These are phyloP conservation scores for Suillus bovinus DNA, from an alignment of 768 basidiomycete genomes.

Conservation along the genomic window DNA sequence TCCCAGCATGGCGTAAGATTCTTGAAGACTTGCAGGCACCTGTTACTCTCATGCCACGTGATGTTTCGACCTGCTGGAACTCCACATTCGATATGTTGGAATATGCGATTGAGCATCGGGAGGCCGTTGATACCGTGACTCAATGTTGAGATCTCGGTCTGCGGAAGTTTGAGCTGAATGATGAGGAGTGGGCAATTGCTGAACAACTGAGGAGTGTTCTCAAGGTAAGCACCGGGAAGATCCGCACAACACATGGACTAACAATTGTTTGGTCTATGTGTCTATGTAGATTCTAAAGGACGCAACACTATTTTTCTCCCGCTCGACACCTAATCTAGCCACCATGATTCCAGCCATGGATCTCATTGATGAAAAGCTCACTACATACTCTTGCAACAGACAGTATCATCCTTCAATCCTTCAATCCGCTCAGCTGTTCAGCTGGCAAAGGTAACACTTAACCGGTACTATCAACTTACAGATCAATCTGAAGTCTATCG, in stretches of 20 bases:
- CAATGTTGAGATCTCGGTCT: background rate
- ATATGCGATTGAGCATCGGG: conserved; percentile 16
- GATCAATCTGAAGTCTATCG: conserved; percentile 24
- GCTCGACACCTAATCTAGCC: background rate
- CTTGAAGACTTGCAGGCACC: conserved; percentile 11
- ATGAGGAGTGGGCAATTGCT: conserved; percentile 17
- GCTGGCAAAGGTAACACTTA: conserved; percentile 16
- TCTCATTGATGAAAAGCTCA: conserved; percentile 27
- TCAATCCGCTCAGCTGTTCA: conserved; percentile 11
- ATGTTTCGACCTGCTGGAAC: conserved; percentile 19
- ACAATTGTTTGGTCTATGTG: too few species aligned
- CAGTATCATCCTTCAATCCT: background rate
- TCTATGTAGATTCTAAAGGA: conserved; percentile 22
- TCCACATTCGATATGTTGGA: conserved; percentile 22
- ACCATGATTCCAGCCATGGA: conserved; percentile 37
- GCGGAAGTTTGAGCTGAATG: conserved; percentile 9
- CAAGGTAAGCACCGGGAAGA: conserved; percentile 15
- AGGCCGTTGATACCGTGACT: conserved; percentile 9
- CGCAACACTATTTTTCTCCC: conserved; percentile 22
- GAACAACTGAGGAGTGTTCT: conserved; percentile 20
- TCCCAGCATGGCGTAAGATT: conserved; percentile 21
- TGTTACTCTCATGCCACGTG: conserved; percentile 7
- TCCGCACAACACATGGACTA: background rate
- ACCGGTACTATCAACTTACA: conserved; percentile 25
- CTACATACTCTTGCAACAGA: conserved; percentile 3